Evolutionary conservation across 257 asterid species (phyloP), one percentile per base, ranked within the genome.

Genomic region (Solanum neorickii): DNA sequence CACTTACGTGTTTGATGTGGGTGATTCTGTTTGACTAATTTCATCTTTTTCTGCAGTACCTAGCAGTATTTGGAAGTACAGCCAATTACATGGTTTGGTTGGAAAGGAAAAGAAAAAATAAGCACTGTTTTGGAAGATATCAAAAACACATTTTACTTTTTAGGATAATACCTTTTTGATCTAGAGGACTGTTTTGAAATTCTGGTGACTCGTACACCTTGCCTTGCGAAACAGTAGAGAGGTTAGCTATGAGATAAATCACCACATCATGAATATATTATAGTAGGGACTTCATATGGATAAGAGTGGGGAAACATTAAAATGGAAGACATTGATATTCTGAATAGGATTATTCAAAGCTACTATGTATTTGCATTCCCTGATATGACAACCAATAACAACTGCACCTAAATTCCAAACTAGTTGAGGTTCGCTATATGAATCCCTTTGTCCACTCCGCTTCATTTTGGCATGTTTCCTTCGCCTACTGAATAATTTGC

Each of bases 1-100:
- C 49, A 82, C 87, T 90, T 95, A 95, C 98, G 89, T 91, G 31
- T 91, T 90, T 15, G 92, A 73, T 72, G 94, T 88, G 85, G 70
- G 85, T 27, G 85, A 66, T 80, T 83, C 75, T 84, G 89, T 88
- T 90, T 84, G 92, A 89, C 80, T 82, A 49, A 21, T 89, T 87
- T 76, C 90, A 12, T 89, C 91, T 88, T 91, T 90, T 39, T 88
- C 94, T n/a, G 70, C 42, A 46, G 91, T 88, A 92, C 92, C 96
- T 93, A 86, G 88, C 87, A 89, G 77, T 90, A 33, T 75, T 25
- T 52, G 83, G 2, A 73, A 12, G 84, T 29, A 44, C 27, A 82
- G 56, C 56, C 44, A 70, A 68, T 16, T 47, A 27, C 18, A 46
- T 5, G 3, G 49, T 69, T 85, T 44, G 15, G 70, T 33, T 37